These are phyloP conservation scores for Camelina neglecta DNA, from an alignment of 345 rosid species.

Conservation along the genomic window DNA sequence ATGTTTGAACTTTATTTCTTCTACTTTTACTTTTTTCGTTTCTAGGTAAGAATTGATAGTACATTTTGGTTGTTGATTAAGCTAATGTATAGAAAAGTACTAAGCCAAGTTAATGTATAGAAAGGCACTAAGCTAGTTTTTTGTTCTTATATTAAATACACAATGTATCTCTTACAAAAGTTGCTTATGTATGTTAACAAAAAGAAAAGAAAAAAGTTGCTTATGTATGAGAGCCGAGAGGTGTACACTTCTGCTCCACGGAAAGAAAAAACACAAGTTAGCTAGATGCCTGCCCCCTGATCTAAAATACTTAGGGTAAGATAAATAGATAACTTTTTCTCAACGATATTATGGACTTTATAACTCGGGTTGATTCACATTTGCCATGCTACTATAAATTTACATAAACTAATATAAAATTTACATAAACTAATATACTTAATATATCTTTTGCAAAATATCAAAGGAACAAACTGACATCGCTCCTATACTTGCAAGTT, in stretches of 20 bases:
- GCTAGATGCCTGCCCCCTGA: background rate
- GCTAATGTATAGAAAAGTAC: too few species aligned
- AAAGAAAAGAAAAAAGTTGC: background rate
- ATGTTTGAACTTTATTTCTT: constrained; percentile 7
- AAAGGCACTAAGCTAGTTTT: background rate
- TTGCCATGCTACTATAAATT: background rate
- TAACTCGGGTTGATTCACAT: background rate
- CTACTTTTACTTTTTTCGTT: background rate
- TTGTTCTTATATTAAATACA: background rate
- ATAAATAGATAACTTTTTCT: background rate
- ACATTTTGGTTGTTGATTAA: background rate
- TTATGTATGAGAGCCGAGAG: too few species aligned
- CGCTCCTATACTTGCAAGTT: background rate
- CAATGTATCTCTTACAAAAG: background rate
- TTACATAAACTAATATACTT: background rate
- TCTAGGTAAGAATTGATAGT: background rate
- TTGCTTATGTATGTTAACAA: too few species aligned
- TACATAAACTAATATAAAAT: background rate
- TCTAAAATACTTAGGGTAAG: background rate
- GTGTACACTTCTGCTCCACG: background rate
- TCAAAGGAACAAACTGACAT: constrained; percentile 8
- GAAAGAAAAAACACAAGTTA: background rate
- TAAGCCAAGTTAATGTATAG: too few species aligned
- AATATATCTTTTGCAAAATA: background rate
- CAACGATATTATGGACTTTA: background rate